These are phyloP conservation scores for Cinnamomum micranthum DNA, from an alignment of 164 flowering plant genomes.

Conservation along the genomic window DNA sequence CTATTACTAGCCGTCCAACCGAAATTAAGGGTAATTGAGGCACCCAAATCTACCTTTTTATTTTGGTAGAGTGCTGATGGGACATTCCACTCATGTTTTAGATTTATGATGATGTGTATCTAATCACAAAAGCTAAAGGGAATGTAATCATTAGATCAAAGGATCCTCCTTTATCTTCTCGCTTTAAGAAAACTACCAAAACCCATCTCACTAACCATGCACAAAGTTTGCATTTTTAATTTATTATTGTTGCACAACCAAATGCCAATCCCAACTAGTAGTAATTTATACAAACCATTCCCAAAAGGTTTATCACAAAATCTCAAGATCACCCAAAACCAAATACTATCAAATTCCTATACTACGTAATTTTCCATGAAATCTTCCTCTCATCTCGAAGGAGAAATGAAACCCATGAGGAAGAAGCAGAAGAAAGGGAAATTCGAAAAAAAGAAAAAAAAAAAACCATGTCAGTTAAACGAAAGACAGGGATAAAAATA, in stretches of 20 bases:
- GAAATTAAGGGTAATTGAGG: too few species aligned
- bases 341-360: background rate
- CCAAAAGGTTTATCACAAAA: background rate
- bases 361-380: background rate
- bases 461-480: constrained; percentile 7
- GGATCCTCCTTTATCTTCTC: background rate
- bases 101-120: background rate
- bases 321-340: background rate
- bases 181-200: constrained; percentile 4
- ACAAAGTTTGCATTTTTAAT: background rate
- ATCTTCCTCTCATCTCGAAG: background rate
- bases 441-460: too few species aligned
- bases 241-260: background rate
- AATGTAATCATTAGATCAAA: background rate
- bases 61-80: background rate
- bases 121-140: constrained; percentile 2
- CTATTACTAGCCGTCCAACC: too few species aligned
- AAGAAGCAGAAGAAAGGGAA: background rate
- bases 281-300: background rate
- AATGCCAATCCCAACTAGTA: background rate
- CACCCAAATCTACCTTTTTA: too few species aligned
- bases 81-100: background rate
- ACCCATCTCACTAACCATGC: constrained; percentile 1
- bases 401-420: constrained; percentile 1
- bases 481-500: background rate